These are phyloP conservation scores for Cordyceps pruinosa DNA, from an alignment of 2,329 filamentous ascomycete species.

Conservation along the genomic window DNA sequence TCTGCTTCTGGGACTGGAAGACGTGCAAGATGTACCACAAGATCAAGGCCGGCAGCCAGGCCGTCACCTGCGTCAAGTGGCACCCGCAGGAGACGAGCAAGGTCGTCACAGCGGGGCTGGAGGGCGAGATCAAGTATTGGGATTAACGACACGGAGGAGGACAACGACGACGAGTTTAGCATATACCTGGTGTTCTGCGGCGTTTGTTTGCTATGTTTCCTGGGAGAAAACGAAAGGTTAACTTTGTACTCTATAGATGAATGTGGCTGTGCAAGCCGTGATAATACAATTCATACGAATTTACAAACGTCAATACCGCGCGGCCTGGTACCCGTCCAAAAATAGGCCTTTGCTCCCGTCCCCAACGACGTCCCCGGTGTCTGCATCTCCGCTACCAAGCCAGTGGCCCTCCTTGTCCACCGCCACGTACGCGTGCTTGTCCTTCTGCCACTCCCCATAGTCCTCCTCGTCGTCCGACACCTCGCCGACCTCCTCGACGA, in stretches of 20 bases:
- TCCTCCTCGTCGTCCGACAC: constrained; percentile 35
- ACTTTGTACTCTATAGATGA: neutral
- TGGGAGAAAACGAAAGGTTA: neutral
- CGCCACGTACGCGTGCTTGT: constrained; percentile 17
- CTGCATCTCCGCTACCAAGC: neutral
- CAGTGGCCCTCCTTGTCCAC: neutral
- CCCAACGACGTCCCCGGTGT: neutral
- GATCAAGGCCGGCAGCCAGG: constrained; percentile 74
- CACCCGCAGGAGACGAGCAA: constrained; percentile 97
- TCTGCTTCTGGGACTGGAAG: constrained; percentile 99
- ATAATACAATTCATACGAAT: neutral
- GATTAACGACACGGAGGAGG: constrained; percentile 49
- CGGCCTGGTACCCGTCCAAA: constrained; percentile 15
- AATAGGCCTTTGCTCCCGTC: constrained; percentile 4
- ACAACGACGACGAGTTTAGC: neutral
- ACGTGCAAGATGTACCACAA: constrained; percentile 99
- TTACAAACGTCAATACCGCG: neutral
- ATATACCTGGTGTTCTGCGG: constrained; percentile 10
- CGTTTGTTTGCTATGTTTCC: neutral
- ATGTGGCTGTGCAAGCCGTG: neutral
- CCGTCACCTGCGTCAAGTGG: constrained; percentile 86
- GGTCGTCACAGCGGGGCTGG: constrained; percentile 81
- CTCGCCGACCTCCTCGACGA: constrained; percentile 39
- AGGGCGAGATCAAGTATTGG: constrained; percentile 88
- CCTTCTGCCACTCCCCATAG: constrained; percentile 34